Percentiles rank a stretch among this genome's conserved stretches.
Conservation (phyloP, 2,329 filamentous ascomycete genomes). For the Colletotrichum lupini region DNA sequence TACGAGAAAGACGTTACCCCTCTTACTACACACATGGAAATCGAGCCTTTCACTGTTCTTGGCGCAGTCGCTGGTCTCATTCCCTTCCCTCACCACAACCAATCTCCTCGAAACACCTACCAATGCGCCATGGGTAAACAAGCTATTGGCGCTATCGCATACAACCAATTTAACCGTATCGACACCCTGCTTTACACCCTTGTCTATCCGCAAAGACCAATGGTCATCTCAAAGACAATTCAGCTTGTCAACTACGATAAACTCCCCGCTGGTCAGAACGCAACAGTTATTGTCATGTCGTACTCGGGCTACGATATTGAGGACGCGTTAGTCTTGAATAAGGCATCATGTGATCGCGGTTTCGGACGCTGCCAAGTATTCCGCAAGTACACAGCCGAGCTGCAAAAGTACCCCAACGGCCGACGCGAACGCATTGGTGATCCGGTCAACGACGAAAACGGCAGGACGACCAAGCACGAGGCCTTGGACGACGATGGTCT, state of each 20-base stretch:
- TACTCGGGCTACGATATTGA: conserved; percentile 99
- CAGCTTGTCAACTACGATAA: conserved; percentile 98
- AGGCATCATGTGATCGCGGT: conserved; percentile 92
- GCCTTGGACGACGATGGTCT: conserved; percentile 88
- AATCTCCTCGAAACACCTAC: conserved; percentile 98
- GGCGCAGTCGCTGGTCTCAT: conserved; percentile 96
- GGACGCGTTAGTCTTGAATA: conserved; percentile 96
- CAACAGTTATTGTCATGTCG: conserved; percentile 98
- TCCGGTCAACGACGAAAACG: conserved; percentile 65
- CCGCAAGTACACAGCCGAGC: conserved; percentile 87
- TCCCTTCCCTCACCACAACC: conserved; percentile 98
- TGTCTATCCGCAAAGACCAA: conserved; percentile 96
- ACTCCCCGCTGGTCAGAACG: conserved; percentile 95
- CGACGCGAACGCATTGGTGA: conserved; percentile 74
- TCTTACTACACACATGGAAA: conserved; percentile 93
- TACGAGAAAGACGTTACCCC: conserved; percentile 87
- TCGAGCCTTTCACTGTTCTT: conserved; percentile 96
- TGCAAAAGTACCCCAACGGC: conserved; percentile 91
- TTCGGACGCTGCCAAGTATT: conserved; percentile 99
- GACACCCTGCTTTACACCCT: conserved; percentile 96
- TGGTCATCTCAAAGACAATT: conserved; percentile 97
- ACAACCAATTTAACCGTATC: conserved; percentile 97
- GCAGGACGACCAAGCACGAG: conserved; percentile 74
- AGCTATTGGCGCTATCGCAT: conserved; percentile 97
- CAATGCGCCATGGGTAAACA: conserved; percentile 99